Evolutionary conservation across 441 rosid species (phyloP).

Genomic region (Bocquillonia castaneifolia): DNA sequence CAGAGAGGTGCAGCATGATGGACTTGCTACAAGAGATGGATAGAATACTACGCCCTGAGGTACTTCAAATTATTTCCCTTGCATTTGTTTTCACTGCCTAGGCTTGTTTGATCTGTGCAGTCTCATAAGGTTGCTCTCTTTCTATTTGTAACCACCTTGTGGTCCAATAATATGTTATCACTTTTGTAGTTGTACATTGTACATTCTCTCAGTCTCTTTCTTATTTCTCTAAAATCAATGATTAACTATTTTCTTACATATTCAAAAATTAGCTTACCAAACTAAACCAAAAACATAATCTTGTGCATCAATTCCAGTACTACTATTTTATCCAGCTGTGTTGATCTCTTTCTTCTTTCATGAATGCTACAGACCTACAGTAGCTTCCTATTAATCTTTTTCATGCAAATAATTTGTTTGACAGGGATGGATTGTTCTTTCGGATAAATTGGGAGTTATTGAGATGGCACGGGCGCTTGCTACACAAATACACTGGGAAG

Average conservation of each 20-base stretch:
- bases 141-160: neutral
- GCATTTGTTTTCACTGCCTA: constrained; percentile 1
- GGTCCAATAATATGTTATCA: too few relatives aligned
- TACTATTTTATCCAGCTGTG: neutral
- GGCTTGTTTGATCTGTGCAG: constrained; percentile 7
- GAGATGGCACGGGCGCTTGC: constrained; percentile 79
- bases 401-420: constrained; percentile 15
- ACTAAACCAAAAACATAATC: neutral
- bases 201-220: neutral
- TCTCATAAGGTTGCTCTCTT: constrained; percentile 11
- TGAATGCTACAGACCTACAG: neutral
- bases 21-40: constrained; percentile 89
- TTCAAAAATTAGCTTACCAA: too few relatives aligned
- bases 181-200: neutral
- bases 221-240: neutral
- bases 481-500: constrained; percentile 88
- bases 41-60: constrained; percentile 94
- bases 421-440: constrained; percentile 90
- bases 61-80: constrained; percentile 21
- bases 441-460: constrained; percentile 66
- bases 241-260: neutral
- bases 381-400: neutral
- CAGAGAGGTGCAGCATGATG: constrained; percentile 65
- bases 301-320: neutral
- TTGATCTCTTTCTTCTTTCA: neutral